phyloP scores from a whole-genome alignment of 805 yeast genomes.

The Wickerhamomyces chambardii region DNA sequence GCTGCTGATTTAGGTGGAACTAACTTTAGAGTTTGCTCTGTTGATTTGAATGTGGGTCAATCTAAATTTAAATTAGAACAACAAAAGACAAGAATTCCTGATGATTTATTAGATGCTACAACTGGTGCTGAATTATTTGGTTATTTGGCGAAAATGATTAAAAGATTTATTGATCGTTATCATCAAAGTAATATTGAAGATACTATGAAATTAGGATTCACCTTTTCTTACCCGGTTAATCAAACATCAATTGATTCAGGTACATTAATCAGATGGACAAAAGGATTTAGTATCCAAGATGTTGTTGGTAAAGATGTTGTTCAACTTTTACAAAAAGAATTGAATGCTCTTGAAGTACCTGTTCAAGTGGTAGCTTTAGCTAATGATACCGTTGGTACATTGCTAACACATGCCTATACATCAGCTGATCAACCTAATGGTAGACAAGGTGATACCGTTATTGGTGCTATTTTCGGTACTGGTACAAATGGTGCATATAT shows the following conservation, averaged over 20 bases:
- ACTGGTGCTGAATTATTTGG: constrained; percentile 61
- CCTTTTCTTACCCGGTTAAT: constrained; percentile 88
- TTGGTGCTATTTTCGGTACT: constrained; percentile 94
- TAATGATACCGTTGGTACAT: constrained; percentile 93
- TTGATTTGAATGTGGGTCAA: constrained; percentile 54
- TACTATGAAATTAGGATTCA: constrained; percentile 74
- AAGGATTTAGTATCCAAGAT: constrained; percentile 84
- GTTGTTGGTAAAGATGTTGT: constrained; percentile 83
- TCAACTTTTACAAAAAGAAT: constrained; percentile 54
- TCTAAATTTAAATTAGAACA: constrained; percentile 76
- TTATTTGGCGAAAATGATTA: constrained; percentile 66
- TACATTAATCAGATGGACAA: constrained; percentile 88
- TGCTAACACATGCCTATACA: constrained; percentile 79
- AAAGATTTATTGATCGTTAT: constrained; percentile 54
- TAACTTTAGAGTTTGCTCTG: constrained; percentile 91
- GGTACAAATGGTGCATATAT: constrained; percentile 96
- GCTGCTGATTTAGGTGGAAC: constrained; percentile 98
- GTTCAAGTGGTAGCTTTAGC: constrained; percentile 81
- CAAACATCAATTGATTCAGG: constrained; percentile 80
- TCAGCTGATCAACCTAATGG: constrained; percentile 43
- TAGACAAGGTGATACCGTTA: constrained; percentile 63
- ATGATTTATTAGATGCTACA: constrained; percentile 56
- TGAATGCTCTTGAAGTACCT: constrained; percentile 51
- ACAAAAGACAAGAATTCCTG: constrained; percentile 71
- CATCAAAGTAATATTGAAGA: constrained; percentile 39